Conservation (phyloP, 169 alveolate species). For the Plasmodium coatneyi region DNA sequence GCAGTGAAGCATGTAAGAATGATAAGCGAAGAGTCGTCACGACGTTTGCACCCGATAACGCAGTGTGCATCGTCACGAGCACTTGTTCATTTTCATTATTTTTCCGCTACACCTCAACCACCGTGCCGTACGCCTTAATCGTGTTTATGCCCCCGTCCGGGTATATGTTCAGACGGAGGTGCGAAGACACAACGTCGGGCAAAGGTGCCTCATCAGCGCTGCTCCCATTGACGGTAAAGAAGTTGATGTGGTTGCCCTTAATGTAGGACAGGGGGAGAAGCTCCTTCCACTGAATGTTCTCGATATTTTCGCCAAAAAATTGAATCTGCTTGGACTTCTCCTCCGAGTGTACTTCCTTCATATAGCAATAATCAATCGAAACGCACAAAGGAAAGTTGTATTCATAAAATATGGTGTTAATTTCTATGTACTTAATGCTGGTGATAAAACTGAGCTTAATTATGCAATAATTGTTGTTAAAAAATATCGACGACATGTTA, state of each 20-base stretch:
- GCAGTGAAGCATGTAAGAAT: background rate
- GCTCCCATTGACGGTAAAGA: slow-evolving; percentile 12
- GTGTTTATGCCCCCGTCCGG: slow-evolving; percentile 77
- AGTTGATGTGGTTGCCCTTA: slow-evolving; percentile 74
- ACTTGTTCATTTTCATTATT: background rate
- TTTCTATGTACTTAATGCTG: slow-evolving; percentile 64
- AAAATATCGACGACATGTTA: slow-evolving; percentile 61
- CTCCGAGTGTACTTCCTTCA: slow-evolving; percentile 49
- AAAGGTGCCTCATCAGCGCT: background rate
- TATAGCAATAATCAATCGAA: slow-evolving; percentile 61
- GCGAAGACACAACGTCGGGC: slow-evolving; percentile 20
- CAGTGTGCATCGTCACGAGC: background rate
- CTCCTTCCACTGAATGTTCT: slow-evolving; percentile 58
- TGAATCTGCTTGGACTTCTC: slow-evolving; percentile 65
- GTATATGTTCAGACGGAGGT: slow-evolving; percentile 70
- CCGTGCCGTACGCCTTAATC: slow-evolving; percentile 64
- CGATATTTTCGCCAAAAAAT: slow-evolving; percentile 56
- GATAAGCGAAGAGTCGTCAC: background rate
- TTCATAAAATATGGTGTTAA: slow-evolving; percentile 74
- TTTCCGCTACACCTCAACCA: slow-evolving; percentile 4
- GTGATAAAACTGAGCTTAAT: slow-evolving; percentile 69
- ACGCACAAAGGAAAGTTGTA: slow-evolving; percentile 71
- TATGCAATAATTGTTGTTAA: slow-evolving; percentile 69
- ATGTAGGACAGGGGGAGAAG: slow-evolving; percentile 70
- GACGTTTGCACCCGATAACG: background rate